Evolutionary conservation across 306 rosid species (phyloP).

Genomic region (Vigna nakashimae): DNA sequence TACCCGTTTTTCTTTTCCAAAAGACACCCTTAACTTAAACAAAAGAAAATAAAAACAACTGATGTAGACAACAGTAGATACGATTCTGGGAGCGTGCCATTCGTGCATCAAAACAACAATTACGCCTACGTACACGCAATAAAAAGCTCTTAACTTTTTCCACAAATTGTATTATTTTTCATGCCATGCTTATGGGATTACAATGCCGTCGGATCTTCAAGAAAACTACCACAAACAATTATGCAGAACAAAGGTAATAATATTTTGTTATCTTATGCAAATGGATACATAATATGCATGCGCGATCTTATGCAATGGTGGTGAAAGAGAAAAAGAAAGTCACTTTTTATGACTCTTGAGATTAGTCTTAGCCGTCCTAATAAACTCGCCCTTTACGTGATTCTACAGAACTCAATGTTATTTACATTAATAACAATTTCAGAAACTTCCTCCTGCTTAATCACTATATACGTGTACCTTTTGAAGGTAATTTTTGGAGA

Average conservation of each 20-base stretch:
- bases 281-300: slow-evolving; percentile 13
- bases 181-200: background rate
- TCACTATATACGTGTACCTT: background rate
- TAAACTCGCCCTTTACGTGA: background rate
- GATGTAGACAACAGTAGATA: slow-evolving; percentile 11
- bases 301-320: background rate
- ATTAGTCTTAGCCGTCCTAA: background rate
- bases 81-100: slow-evolving; percentile 1
- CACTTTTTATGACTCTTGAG: background rate
- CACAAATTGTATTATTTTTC: background rate
- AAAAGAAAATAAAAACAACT: background rate
- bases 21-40: slow-evolving; percentile 11
- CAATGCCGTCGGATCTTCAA: background rate
- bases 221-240: background rate
- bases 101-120: slow-evolving; percentile 21
- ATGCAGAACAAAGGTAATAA: slow-evolving; percentile 6
- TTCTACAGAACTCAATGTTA: slow-evolving; percentile 1
- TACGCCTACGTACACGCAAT: slow-evolving; percentile 9
- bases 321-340: slow-evolving; percentile 28
- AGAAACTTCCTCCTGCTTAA: background rate
- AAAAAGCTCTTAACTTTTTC: slow-evolving; percentile 12
- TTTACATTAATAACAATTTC: slow-evolving; percentile 1
- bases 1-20: slow-evolving; percentile 25
- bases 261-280: slow-evolving; percentile 9
- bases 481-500: slow-evolving; percentile 2